Evolutionary conservation across 805 yeast genomes (phyloP), one percentile per base, ranked within the genome.

Genomic region (Ogataea dorogensis): DNA sequence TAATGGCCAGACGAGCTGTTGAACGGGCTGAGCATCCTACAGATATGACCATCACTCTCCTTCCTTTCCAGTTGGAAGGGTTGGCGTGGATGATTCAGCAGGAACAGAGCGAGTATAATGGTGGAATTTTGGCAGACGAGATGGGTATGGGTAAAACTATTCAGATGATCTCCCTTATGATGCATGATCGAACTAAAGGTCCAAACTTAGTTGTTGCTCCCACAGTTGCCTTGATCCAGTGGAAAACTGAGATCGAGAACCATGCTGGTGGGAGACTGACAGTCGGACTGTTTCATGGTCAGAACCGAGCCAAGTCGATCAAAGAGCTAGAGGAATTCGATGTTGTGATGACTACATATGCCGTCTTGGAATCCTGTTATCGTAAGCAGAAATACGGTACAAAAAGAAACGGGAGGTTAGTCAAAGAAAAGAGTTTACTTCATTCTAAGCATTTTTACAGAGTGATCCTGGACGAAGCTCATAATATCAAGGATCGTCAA

Each of bases 81-180:
- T 67, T 93, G 31, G 75, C 83, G 51, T 93, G 99, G 99, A 70
- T 93, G 42, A 49, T 75, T 10, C 70, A 77, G 31, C 98, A 91
- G 62, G 98, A 91, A 54, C 79, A 78, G 15, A 70, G 85, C 16
- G 72, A 69, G 27, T 91, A 83, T 59, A 70, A 74, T 11, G 98
- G 98, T 17, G 98, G 98, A 11, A 81, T 93, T 7, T 66, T 93
- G 30, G 98, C 98, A 5, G 99, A 93, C 66, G 99, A 93, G 62
- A 93, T 93, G 99, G 99, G 99, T 23, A 91, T 93, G 98, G 99
- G 99, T 45, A 93, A 93, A 53, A 93, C 99, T 0, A 89, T 93
- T 32, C 98, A 93, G 63, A 91, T 96, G 24, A 91, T 93, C 43
- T 93, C 94, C 0, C 63, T 93, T 28, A 75, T 93, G 54, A 77